Percentiles rank a stretch among this genome's conserved stretches.
phyloP scores from a whole-genome alignment of 441 rosid species.

The Theobroma grandiflorum region DNA sequence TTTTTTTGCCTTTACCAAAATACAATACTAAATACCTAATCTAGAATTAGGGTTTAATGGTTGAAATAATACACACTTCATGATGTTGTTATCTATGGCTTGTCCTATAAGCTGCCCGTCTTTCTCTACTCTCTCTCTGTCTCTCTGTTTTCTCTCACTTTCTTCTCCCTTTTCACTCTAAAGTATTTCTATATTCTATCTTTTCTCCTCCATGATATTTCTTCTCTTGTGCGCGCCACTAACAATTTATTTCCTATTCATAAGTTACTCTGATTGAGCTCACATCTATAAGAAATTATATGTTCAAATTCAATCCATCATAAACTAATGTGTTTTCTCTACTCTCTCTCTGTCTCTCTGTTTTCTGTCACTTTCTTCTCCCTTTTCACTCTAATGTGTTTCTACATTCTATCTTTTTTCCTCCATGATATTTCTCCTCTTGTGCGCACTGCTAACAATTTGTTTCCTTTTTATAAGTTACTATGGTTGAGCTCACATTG shows the following conservation, averaged over 20 bases:
- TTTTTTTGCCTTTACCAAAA: background rate
- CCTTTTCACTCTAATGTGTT: background rate
- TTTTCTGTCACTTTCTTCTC: background rate
- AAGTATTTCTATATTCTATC: background rate
- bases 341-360: too few relatives aligned
- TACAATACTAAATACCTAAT: background rate
- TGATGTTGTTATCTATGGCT: background rate
- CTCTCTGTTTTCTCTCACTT: background rate
- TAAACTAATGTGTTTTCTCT: too few relatives aligned
- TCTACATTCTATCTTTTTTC: background rate
- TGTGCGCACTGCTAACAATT: background rate
- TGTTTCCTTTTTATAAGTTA: background rate
- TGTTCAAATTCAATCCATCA: conserved; percentile 1
- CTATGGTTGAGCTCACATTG: background rate
- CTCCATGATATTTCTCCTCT: background rate
- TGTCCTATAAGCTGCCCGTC: background rate
- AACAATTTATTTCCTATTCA: conserved; percentile 1
- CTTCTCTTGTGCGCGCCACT: background rate
- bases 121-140: background rate
- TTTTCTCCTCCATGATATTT: background rate
- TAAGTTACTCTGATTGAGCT: background rate
- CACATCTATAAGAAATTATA: background rate
- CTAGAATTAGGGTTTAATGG: background rate
- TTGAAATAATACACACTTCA: background rate
- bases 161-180: background rate